Evolutionary conservation across 441 rosid genomes (phyloP).

Genomic region (Gossypium davidsonii): DNA sequence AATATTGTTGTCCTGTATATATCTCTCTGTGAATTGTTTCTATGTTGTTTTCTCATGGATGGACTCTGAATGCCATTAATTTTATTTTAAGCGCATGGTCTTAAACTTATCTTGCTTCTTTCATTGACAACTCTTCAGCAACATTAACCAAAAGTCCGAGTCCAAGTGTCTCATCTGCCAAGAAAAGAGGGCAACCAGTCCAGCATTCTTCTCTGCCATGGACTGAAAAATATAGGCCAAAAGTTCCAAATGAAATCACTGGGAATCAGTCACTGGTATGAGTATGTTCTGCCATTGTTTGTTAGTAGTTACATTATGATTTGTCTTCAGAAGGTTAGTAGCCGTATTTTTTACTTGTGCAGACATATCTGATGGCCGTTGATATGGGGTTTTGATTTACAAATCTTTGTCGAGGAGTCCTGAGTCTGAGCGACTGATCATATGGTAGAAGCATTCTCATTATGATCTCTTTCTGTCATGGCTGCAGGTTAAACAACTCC

Average conservation of each 20-base stretch:
- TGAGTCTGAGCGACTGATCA: neutral
- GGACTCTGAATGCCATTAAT: conserved; percentile 6
- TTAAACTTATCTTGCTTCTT: conserved; percentile 9
- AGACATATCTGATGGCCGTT: neutral
- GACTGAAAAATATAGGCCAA: conserved; percentile 90
- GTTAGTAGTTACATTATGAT: neutral
- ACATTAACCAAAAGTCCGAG: conserved; percentile 27
- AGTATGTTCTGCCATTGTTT: neutral
- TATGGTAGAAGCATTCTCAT: neutral
- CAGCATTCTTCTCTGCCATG: conserved; percentile 51
- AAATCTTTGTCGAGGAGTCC: neutral
- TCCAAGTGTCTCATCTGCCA: conserved; percentile 29
- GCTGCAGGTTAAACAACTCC: conserved; percentile 82
- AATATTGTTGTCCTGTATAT: neutral
- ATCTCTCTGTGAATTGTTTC: neutral
- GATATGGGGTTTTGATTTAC: neutral
- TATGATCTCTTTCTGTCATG: conserved; percentile 1
- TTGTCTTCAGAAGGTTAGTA: neutral
- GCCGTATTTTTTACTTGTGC: neutral
- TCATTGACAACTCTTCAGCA: conserved; percentile 29
- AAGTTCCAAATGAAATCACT: conserved; percentile 70
- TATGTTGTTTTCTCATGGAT: neutral
- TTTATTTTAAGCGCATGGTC: neutral
- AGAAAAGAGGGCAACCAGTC: conserved; percentile 40
- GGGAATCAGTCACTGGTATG: conserved; percentile 86